Percentiles rank a stretch among this genome's conserved stretches.
phyloP scores from a whole-genome alignment of 768 basidiomycete genomes.

The Suillus fuscotomentosus region DNA sequence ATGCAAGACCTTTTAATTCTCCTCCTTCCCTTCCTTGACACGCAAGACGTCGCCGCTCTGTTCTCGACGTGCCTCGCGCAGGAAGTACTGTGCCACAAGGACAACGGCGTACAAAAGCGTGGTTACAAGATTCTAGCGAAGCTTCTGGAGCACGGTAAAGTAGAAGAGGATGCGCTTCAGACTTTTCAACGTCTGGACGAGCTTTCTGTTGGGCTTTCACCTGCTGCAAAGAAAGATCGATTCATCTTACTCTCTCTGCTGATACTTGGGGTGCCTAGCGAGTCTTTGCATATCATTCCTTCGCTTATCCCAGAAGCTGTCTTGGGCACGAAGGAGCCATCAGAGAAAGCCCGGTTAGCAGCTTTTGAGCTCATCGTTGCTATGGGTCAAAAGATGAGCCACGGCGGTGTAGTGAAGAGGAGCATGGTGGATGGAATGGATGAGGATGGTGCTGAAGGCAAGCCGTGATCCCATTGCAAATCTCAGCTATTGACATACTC shows the following conservation, averaged over 20 bases:
- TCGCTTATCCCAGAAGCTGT: slow-evolving; percentile 92
- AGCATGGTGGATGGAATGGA: slow-evolving; percentile 83
- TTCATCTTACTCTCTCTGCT: slow-evolving; percentile 71
- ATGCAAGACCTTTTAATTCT: slow-evolving; percentile 85
- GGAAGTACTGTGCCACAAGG: slow-evolving; percentile 69
- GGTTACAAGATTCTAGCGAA: slow-evolving; percentile 86
- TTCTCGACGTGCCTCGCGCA: slow-evolving; percentile 68
- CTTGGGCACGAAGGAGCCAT: slow-evolving; percentile 94
- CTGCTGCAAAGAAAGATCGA: slow-evolving; percentile 95
- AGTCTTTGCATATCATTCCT: slow-evolving; percentile 80
- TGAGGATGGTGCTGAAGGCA: slow-evolving; percentile 54
- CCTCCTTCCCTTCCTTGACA: slow-evolving; percentile 72
- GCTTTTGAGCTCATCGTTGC: slow-evolving; percentile 89
- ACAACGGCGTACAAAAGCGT: slow-evolving; percentile 93
- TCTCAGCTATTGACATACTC: slow-evolving; percentile 14
- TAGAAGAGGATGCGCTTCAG: slow-evolving; percentile 50
- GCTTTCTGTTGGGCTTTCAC: slow-evolving; percentile 58
- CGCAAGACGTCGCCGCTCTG: slow-evolving; percentile 56
- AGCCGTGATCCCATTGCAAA: slow-evolving; percentile 9
- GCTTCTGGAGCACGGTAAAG: slow-evolving; percentile 63
- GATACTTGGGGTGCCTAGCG: slow-evolving; percentile 63
- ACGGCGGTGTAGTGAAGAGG: slow-evolving; percentile 80
- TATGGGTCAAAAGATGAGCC: slow-evolving; percentile 91
- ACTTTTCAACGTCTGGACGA: slow-evolving; percentile 68
- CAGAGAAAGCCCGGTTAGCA: slow-evolving; percentile 84